Evolutionary conservation across 768 basidiomycete genomes (phyloP).

Genomic region (Pisolithus marmoratus): DNA sequence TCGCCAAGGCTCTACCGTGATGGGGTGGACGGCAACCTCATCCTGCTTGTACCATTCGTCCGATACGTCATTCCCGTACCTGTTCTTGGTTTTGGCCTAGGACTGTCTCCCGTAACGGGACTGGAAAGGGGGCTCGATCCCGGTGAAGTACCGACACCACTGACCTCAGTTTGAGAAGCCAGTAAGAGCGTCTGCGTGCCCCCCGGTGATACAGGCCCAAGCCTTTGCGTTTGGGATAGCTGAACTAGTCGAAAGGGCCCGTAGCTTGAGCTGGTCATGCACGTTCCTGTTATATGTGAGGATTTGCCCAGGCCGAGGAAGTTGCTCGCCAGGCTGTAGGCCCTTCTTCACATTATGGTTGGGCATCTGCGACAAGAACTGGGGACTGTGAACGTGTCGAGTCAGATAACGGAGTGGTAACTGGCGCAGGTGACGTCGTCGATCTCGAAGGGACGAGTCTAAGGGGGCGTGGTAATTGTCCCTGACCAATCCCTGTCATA

Average conservation of each 20-base stretch:
- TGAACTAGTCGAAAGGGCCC: constrained; percentile 10
- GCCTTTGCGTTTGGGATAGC: constrained; percentile 5
- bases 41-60: constrained; percentile 19
- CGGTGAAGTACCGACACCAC: not conserved
- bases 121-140: constrained; percentile 7
- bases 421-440: constrained; percentile 5
- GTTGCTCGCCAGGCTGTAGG: constrained; percentile 20
- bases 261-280: constrained; percentile 27
- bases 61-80: constrained; percentile 70
- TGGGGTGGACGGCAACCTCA: not conserved
- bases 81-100: constrained; percentile 49
- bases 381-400: not conserved
- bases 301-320: constrained; percentile 20
- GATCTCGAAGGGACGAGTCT: constrained; percentile 17
- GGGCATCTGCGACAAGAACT: constrained; percentile 5
- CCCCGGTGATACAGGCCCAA: constrained; percentile 12
- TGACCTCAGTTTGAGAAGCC: not conserved
- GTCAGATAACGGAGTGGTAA: not conserved
- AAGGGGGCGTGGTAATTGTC: constrained; percentile 21
- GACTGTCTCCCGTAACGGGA: constrained; percentile 8
- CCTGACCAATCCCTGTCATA: not conserved
- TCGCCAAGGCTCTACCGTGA: not conserved
- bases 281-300: constrained; percentile 30
- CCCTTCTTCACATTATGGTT: constrained; percentile 8
- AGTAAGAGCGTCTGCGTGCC: constrained; percentile 18